phyloP scores from a whole-genome alignment of 331 rosid species.

The Cydonia oblonga region DNA sequence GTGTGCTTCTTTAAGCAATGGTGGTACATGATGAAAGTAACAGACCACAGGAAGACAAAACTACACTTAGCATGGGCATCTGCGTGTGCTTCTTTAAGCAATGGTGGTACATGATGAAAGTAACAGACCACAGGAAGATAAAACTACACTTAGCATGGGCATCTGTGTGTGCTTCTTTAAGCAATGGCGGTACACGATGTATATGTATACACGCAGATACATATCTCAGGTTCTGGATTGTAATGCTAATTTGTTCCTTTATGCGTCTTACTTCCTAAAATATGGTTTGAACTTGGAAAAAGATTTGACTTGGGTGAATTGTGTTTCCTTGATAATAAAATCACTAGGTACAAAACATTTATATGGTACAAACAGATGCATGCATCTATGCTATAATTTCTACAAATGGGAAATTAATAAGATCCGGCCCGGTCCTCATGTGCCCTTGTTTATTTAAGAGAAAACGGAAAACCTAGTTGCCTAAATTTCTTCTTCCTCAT shows the following conservation, averaged over 20 bases:
- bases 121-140: neutral
- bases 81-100: neutral
- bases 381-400: too few species aligned
- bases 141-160: neutral
- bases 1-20: neutral
- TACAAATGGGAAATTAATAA: neutral
- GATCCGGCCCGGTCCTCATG: neutral
- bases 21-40: neutral
- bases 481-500: neutral
- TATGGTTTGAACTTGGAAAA: too few species aligned
- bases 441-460: neutral
- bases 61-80: neutral
- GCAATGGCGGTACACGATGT: neutral
- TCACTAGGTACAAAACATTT: too few species aligned
- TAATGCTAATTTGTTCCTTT: neutral
- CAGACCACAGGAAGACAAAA: neutral
- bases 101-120: neutral
- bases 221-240: neutral
- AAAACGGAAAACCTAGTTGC: neutral
- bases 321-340: too few species aligned
- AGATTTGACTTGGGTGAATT: too few species aligned
- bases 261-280: neutral
- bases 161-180: neutral
- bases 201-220: neutral
- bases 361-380: too few species aligned